Evolutionary conservation across 2,329 filamentous ascomycete species (phyloP), one percentile per base, ranked within the genome.

Genomic region (Neocatenulostroma microsporum): DNA sequence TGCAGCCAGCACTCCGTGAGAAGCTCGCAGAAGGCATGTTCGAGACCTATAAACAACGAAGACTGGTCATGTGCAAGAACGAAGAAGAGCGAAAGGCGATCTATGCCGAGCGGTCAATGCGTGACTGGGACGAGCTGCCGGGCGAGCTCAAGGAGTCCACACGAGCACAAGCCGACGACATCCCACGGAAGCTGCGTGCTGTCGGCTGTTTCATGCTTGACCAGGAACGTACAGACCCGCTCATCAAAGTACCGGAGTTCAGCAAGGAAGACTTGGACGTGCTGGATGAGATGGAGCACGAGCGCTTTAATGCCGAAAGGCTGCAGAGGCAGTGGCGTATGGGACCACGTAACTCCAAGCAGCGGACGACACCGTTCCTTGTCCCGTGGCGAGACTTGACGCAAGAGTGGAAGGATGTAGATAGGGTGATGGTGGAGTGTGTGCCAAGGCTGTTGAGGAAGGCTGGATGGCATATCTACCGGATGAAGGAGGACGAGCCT

Each of bases 361-460:
- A 59, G 47, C 39, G 54, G 30, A 54, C 50, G 5, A 59, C 56
- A 31, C 57, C 57, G 11, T 60, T 58, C 40, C 24, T 60, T 17
- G 52, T 58, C 9, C 57, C 57, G 8, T 60, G 56, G 55, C 40
- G 52, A 31, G 57, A 60, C 42, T 31, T 60, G 20, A 53, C 50
- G 21, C 48, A 57, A 45, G 52, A 56, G 30, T 57, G 54, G 55
- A 54, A 51, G 35, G 54, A 57, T 34, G 54, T 60, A 3, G 57
- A 60, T 50, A 44, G 54, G 2, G 57, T 58, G 5, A 60, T 58
- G 56, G 57, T 60, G 18, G 54, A 58, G 37, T 57, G 54, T 34
- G 55, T 58, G 15, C 55, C 55, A 3, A 36, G 50, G 29, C 48
- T 57, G 4, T 36, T 58, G 19, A 53, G 48, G 13, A 47, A 40